A percentile compares a stretch with the other conserved stretches of the same genome.
phyloP scores from a whole-genome alignment of 306 rosid genomes.

The Sindora glabra region DNA sequence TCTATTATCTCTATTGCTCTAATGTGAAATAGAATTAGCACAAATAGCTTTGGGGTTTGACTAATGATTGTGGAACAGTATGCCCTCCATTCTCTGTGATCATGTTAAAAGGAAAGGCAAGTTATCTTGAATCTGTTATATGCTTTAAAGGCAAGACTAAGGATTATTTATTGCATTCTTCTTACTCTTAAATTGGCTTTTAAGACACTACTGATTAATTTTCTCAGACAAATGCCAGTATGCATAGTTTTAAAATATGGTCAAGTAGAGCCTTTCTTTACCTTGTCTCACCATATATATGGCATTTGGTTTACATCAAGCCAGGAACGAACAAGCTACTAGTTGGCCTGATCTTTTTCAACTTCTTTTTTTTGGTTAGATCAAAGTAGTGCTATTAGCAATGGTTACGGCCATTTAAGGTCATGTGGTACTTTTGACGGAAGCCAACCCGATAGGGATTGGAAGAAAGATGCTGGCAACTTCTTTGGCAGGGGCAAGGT shows the following conservation, averaged over 20 bases:
- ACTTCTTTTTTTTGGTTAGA: slow-evolving; percentile 2
- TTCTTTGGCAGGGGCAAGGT: not conserved
- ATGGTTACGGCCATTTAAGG: slow-evolving; percentile 2
- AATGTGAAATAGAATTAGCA: not conserved
- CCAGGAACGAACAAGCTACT: not conserved
- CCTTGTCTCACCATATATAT: not conserved
- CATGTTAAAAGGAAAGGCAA: not conserved
- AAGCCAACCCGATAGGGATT: not conserved
- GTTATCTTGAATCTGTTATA: not conserved
- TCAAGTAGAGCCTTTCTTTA: not conserved
- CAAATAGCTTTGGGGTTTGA: not conserved
- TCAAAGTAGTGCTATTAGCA: not conserved
- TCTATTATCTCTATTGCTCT: no score
- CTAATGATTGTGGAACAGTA: not conserved
- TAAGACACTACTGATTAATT: not conserved
- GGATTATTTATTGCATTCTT: not conserved
- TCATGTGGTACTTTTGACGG: slow-evolving; percentile 5
- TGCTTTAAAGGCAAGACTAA: not conserved
- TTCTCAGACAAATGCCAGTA: not conserved
- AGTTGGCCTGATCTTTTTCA: not conserved
- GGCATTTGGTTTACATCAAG: not conserved
- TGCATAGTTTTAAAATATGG: not conserved
- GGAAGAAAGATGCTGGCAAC: slow-evolving; percentile 7
- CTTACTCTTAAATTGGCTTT: not conserved
- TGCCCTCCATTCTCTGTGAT: not conserved